Base-by-base conservation (phyloP, 2,329 filamentous ascomycete species). In the Microascus cirrosus region DNA sequence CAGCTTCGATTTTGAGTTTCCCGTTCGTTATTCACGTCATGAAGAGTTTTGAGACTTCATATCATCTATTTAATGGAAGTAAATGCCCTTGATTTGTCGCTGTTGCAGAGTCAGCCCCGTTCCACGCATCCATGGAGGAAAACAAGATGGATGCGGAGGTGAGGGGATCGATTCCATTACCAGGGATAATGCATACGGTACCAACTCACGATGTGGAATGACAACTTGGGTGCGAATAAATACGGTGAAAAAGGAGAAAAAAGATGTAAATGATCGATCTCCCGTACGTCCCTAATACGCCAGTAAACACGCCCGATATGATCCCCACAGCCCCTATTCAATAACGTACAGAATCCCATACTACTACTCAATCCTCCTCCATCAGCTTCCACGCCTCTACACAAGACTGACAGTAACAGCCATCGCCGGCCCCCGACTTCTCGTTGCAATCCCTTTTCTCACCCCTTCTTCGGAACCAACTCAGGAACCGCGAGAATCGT, bases 31-130 rank as follows among this genome's bases (percentile, higher is more conserved):
- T 32, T 8, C 28, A 4, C 28, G 8, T 32, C 28, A 32, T 32
- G 28, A 32, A 32, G 28, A 32, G 28, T 32, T n/a, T n/a, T 32
- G 28, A 32, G 28, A 55, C 45, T 55, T 50, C 13, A 58, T 48
- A 58, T 54, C 28, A 58, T 52, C 54, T 54, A 53, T 45, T 58
- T 54, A 42, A 39, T 58, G 54, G 28, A 32, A 32, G 28, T 32
- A 8, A 32, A 32, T 32, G 28, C 4, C 4, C 28, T 32, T 32
- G n/a, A n/a, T n/a, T n/a, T n/a, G n/a, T n/a, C n/a, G n/a, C n/a
- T n/a, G n/a, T n/a, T n/a, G n/a, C n/a, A n/a, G n/a, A n/a, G n/a
- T n/a, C n/a, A n/a, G n/a, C n/a, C n/a, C n/a, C n/a, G n/a, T n/a
- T n/a, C n/a, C n/a, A n/a, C n/a, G n/a, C n/a, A n/a, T n/a, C n/a